These are phyloP conservation scores for Cornus kousa DNA, from an alignment of 148 eudicot species.

Conservation along the genomic window DNA sequence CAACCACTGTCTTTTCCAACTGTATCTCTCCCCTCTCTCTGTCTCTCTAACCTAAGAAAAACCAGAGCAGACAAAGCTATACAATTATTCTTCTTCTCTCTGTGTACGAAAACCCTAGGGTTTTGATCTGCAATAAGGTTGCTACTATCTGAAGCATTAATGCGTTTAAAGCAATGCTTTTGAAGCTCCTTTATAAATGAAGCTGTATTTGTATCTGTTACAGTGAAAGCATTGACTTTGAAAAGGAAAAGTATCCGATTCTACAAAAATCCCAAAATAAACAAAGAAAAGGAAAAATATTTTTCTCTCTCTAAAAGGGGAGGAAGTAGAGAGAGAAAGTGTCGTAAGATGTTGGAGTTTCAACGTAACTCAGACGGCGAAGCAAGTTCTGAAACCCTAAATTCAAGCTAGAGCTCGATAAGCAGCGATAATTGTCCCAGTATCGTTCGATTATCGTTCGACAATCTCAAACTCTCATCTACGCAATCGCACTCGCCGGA, in stretches of 20 bases:
- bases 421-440: constrained; percentile 32
- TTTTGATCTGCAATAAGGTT: background rate
- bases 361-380: constrained; percentile 22
- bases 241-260: constrained; percentile 27
- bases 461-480: constrained; percentile 8
- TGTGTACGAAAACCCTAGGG: constrained; percentile 17
- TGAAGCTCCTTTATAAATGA: constrained; percentile 5
- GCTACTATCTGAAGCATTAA: background rate
- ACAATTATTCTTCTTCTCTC: background rate
- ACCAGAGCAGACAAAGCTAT: background rate
- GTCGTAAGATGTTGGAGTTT: constrained; percentile 14
- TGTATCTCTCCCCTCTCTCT: background rate
- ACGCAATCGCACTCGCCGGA: constrained; percentile 41
- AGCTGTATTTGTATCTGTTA: background rate
- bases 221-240: constrained; percentile 13
- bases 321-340: background rate
- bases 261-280: background rate
- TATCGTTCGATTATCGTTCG: constrained; percentile 51
- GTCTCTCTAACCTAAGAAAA: constrained; percentile 1
- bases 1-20: constrained; percentile 10
- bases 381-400: background rate
- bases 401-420: constrained; percentile 41
- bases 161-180: background rate
- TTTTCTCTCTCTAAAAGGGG: too few relatives aligned
- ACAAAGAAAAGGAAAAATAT: too few relatives aligned